Base-by-base conservation (phyloP, 495 filamentous ascomycete genomes). In the Podospora conica region DNA sequence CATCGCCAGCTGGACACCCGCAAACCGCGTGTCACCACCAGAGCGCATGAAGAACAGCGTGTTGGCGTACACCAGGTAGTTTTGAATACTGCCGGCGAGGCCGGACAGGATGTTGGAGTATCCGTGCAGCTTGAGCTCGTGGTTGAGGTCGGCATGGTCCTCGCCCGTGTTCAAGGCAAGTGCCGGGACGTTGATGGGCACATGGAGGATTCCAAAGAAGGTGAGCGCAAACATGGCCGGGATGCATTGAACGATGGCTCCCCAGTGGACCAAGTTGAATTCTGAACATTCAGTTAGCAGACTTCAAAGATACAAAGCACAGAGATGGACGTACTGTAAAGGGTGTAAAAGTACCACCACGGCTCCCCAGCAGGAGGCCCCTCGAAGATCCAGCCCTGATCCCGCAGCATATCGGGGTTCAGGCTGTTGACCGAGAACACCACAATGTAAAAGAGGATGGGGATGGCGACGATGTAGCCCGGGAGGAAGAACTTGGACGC, bases 201-300 rank as follows among this genome's bases (percentile, higher is more conserved):
- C 95, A 74, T 98, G 96, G 12, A 98, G 85, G 55, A 98, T 87
- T 54, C 94, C 94, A 73, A 98, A 98, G 81, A 98, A 98, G 0
- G 96, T 97, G 64, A 98, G 78, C 2, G 96, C 95, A 74, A 98
- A 90, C 93, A 98, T 98, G 11, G 96, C 92, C 0, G 96, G 95
- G 22, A 96, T 83, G 0, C 89, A 92, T 61, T 90, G 87, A 24
- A 82, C 74, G 65, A 98, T 83, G 23, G 96, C 95, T 22, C 78
- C 78, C 90, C 91, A 96, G 71, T 96, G 84, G 4, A 73, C 61
- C 4, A 56, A 48, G 29, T 74, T 33, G 53, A 75, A 73, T 21
- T 70, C 69, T 73, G 58, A 7, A n/a, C 22, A 60, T 22, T 2
- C 12, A 10, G 1, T 28, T 33, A 63, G 65, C 24, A 69, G 53